phyloP scores from a whole-genome alignment of 108 stramenopile species.

The Conticribra weissflogii region DNA sequence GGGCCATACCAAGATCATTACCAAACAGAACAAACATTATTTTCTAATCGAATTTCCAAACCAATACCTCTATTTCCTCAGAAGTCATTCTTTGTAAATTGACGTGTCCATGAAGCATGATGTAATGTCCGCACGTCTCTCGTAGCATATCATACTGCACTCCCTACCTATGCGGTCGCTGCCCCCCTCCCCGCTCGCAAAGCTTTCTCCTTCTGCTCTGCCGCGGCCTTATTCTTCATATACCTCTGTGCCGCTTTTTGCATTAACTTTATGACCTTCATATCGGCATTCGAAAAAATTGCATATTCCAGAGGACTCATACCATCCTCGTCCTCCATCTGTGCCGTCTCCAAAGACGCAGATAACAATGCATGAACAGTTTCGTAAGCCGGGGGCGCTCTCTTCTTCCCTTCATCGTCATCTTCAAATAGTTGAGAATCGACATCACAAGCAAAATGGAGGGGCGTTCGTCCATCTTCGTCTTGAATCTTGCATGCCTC shows the following conservation, averaged over 20 bases:
- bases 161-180: too few species aligned
- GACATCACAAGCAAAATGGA: constrained; percentile 46
- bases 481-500: constrained; percentile 43
- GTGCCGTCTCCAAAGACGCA: constrained; percentile 10
- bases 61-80: too few species aligned
- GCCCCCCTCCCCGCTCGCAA: too few species aligned
- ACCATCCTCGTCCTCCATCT: constrained; percentile 34
- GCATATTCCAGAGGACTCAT: constrained; percentile 50
- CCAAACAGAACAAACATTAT: too few species aligned
- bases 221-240: constrained; percentile 15
- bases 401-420: constrained; percentile 11
- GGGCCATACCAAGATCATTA: too few species aligned
- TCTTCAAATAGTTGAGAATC: constrained; percentile 44
- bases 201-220: not conserved
- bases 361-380: constrained; percentile 26
- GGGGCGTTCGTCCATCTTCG: constrained; percentile 44
- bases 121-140: too few species aligned
- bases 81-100: too few species aligned
- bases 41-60: too few species aligned
- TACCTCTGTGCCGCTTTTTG: constrained; percentile 45
- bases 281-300: constrained; percentile 33
- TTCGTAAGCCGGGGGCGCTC: constrained; percentile 25
- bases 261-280: constrained; percentile 35
- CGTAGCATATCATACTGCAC: too few species aligned
- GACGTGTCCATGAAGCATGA: too few species aligned